phyloP scores from a whole-genome alignment of 345 rosid species.

The Kandelia obovata region DNA sequence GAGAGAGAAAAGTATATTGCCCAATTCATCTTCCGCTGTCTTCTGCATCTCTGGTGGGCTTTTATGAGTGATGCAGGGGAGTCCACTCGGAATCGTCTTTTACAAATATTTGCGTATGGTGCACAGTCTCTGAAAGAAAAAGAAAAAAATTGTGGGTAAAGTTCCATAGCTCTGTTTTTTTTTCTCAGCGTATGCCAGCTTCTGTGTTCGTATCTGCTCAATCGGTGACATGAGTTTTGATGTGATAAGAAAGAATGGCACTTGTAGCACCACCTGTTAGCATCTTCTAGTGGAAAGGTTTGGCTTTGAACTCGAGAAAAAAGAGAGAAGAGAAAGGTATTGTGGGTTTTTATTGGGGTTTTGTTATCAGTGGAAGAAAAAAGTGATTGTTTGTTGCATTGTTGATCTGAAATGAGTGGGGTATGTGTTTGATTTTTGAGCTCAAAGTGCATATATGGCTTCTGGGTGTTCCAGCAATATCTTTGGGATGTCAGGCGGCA shows the following conservation, averaged over 20 bases:
- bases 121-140: constrained; percentile 1
- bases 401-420: constrained; percentile 8
- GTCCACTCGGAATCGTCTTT: not conserved
- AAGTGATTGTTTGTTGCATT: constrained; percentile 2
- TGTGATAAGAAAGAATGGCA: not conserved
- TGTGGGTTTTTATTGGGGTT: constrained; percentile 6
- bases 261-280: not conserved
- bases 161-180: constrained; percentile 15
- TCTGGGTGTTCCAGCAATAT: constrained; percentile 28
- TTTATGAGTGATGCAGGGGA: constrained; percentile 16
- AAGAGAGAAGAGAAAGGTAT: not conserved
- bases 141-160: constrained; percentile 29
- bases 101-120: not conserved
- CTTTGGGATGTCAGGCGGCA: constrained; percentile 33
- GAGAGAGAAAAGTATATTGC: not conserved
- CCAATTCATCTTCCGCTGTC: constrained; percentile 20
- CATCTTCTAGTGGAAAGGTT: not conserved
- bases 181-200: constrained; percentile 24
- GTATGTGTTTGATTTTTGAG: constrained; percentile 1
- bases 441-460: constrained; percentile 11
- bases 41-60: constrained; percentile 19
- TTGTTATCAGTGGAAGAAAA: not conserved
- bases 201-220: constrained; percentile 18
- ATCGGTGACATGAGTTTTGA: not conserved
- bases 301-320: constrained; percentile 11